These are phyloP conservation scores for Fusarium liriodendri DNA, from an alignment of 2,329 filamentous ascomycete genomes.

Conservation along the genomic window DNA sequence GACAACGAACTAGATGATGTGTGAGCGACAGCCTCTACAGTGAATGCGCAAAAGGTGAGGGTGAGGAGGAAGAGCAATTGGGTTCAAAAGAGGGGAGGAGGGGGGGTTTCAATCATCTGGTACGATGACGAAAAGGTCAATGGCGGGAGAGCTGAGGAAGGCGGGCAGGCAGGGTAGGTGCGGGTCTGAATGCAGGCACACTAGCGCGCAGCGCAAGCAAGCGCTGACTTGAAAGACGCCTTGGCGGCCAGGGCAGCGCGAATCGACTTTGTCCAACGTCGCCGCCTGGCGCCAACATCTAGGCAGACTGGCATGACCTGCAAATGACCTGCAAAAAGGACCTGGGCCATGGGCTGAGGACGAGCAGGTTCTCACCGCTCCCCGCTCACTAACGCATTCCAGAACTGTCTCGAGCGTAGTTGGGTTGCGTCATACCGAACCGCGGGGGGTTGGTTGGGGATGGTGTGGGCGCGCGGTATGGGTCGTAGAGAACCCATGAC, in stretches of 20 bases:
- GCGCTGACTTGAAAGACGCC: slow-evolving; percentile 24
- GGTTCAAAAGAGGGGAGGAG: slow-evolving; percentile 25
- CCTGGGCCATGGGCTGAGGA: slow-evolving; percentile 20
- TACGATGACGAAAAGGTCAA: slow-evolving; percentile 34
- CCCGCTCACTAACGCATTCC: slow-evolving; percentile 34
- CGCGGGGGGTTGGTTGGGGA: slow-evolving; percentile 32
- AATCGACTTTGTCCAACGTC: slow-evolving; percentile 21
- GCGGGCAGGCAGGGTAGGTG: slow-evolving; percentile 14
- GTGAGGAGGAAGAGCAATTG: slow-evolving; percentile 35
- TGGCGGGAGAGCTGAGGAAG: slow-evolving; percentile 23
- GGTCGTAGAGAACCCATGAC: slow-evolving; percentile 40
- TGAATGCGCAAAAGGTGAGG: slow-evolving; percentile 18
- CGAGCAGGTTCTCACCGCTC: slow-evolving; percentile 35
- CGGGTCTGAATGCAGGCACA: slow-evolving; percentile 41
- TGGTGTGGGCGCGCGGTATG: slow-evolving; percentile 26
- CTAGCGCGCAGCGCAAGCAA: slow-evolving; percentile 36
- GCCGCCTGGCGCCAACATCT: slow-evolving; percentile 26
- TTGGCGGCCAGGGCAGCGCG: slow-evolving; percentile 24
- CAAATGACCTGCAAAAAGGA: slow-evolving; percentile 15
- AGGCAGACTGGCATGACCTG: slow-evolving; percentile 32
- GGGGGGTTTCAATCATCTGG: slow-evolving; percentile 31
- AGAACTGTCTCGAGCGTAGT: slow-evolving; percentile 32
- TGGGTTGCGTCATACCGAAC: slow-evolving; percentile 43
- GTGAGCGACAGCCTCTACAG: slow-evolving; percentile 38
- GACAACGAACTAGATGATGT: slow-evolving; percentile 81